Conservation (phyloP, 1,284 basidiomycete species). For the Mycosarcoma maydis region DNA sequence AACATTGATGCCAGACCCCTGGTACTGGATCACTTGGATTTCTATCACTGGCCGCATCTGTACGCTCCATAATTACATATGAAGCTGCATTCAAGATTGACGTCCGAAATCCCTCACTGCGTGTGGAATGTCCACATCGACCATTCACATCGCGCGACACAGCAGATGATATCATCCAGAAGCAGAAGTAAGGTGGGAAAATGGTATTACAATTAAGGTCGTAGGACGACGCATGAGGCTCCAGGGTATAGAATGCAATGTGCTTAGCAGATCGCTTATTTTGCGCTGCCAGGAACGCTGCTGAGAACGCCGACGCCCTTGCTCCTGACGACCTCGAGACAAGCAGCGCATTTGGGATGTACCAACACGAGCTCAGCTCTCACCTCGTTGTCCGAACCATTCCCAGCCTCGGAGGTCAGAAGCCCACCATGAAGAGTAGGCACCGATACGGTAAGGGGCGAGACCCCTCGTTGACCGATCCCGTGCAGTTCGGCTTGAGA, state of each 20-base stretch:
- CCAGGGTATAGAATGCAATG: not conserved
- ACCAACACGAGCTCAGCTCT: slow-evolving; percentile 38
- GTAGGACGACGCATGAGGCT: no score
- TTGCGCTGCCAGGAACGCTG: slow-evolving; percentile 19
- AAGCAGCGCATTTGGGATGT: slow-evolving; percentile 34
- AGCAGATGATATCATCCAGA: not conserved
- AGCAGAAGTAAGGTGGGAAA: no score
- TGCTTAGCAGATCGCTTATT: not conserved
- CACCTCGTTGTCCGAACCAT: slow-evolving; percentile 5
- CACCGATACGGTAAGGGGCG: not conserved
- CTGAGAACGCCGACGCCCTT: slow-evolving; percentile 44
- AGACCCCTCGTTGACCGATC: not conserved
- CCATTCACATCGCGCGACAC: not conserved
- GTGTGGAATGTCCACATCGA: no score
- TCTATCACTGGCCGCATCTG: not conserved
- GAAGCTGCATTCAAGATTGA: no score
- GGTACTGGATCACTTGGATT: no score
- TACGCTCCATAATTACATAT: not conserved
- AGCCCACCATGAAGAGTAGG: slow-evolving; percentile 35
- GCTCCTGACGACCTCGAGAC: slow-evolving; percentile 25
- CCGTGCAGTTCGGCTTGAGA: slow-evolving; percentile 2
- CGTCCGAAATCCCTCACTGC: not conserved
- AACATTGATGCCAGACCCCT: slow-evolving; percentile 1
- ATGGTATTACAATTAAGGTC: no score
- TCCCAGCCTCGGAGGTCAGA: slow-evolving; percentile 6